A percentile compares a stretch with the other conserved stretches of the same genome.
Evolutionary conservation across 495 filamentous ascomycete genomes (phyloP).

Genomic region (Aspergillus sparsus): DNA sequence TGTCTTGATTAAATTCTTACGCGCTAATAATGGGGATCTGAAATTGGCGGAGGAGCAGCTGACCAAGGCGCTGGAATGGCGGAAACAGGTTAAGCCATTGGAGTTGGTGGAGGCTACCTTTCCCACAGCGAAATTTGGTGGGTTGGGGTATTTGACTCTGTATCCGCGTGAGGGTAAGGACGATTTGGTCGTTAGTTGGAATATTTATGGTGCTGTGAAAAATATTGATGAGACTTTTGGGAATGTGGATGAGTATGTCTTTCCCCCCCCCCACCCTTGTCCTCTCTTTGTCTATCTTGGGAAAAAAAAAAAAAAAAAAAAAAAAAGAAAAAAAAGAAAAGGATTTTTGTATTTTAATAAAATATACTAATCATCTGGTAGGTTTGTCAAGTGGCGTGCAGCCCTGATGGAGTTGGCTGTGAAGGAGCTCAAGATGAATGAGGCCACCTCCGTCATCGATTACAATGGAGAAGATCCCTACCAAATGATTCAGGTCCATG

Average conservation of each 20-base stretch:
- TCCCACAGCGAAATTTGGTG: constrained; percentile 50
- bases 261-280: not conserved
- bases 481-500: constrained; percentile 86
- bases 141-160: constrained; percentile 55
- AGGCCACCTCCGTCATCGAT: constrained; percentile 69
- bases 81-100: constrained; percentile 61
- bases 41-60: constrained; percentile 73
- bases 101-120: constrained; percentile 45
- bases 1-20: constrained; percentile 86
- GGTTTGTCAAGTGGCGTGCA: constrained; percentile 82
- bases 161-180: constrained; percentile 44
- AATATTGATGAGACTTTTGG: constrained; percentile 71
- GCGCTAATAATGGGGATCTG: constrained; percentile 78
- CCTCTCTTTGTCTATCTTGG: not conserved
- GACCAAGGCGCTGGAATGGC: constrained; percentile 75
- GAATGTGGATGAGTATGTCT: constrained; percentile 69
- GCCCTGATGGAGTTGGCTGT: constrained; percentile 84
- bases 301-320: no score
- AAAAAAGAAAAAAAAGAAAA: no score
- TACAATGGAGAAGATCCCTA: constrained; percentile 76
- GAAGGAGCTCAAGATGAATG: constrained; percentile 62
- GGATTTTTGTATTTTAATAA: constrained; percentile 1
- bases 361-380: constrained; percentile 29
- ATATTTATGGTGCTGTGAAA: constrained; percentile 82
- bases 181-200: constrained; percentile 67